These are phyloP conservation scores for Taiozyma sp. DNA, from an alignment of 1,139 yeast genomes.

Conservation along the genomic window DNA sequence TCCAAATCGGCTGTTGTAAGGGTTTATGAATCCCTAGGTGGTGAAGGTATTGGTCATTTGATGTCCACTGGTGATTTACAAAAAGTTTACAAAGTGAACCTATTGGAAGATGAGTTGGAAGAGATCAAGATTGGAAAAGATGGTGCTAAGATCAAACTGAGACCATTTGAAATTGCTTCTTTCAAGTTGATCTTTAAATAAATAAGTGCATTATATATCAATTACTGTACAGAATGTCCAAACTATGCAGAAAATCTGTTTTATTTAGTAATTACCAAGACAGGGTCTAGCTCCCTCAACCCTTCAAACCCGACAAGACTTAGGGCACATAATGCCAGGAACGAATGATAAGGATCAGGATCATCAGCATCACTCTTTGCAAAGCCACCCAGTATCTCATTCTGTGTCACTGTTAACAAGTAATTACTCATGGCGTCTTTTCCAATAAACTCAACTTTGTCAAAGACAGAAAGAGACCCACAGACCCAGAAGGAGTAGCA, in stretches of 20 bases:
- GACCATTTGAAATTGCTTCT: constrained; percentile 71
- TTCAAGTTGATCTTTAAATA: constrained; percentile 13
- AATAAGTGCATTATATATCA: neutral
- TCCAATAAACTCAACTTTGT: constrained; percentile 32
- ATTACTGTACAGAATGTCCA: neutral
- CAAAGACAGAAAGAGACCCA: constrained; percentile 49
- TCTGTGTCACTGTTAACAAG: constrained; percentile 58
- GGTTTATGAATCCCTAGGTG: constrained; percentile 85
- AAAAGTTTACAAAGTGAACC: constrained; percentile 54
- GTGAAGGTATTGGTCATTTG: constrained; percentile 51
- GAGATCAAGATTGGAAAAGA: constrained; percentile 25
- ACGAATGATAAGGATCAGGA: constrained; percentile 73
- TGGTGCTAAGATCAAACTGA: constrained; percentile 39
- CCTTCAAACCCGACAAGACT: constrained; percentile 32
- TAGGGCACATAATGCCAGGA: constrained; percentile 53
- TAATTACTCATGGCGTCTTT: constrained; percentile 35
- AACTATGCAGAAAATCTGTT: neutral
- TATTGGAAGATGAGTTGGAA: constrained; percentile 62
- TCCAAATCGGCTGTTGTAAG: constrained; percentile 61
- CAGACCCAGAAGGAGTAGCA: constrained; percentile 91
- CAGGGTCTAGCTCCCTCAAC: constrained; percentile 21
- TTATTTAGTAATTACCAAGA: constrained; percentile 12
- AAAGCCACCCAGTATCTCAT: constrained; percentile 72
- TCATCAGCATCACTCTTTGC: constrained; percentile 55
- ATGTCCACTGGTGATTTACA: constrained; percentile 34